Evolutionary conservation across 1,284 basidiomycete genomes (phyloP).

Genomic region (Trametes versicolor): DNA sequence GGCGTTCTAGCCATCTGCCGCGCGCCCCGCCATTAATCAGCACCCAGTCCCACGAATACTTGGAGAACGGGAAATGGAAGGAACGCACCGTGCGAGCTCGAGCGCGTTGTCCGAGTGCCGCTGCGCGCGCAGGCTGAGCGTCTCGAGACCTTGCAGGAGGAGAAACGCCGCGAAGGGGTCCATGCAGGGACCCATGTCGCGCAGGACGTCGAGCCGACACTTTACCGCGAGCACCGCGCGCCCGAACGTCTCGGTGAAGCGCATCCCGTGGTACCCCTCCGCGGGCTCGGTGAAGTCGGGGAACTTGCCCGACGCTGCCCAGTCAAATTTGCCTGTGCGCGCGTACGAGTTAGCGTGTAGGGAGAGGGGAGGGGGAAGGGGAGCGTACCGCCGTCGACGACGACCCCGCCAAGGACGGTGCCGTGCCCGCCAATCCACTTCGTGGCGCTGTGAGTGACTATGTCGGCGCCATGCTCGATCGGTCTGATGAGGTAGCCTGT

Average conservation of each 20-base stretch:
- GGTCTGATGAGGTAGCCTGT: conserved; percentile 78
- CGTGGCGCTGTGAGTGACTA: conserved; percentile 88
- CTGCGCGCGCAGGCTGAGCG: conserved; percentile 83
- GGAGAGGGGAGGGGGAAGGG: not conserved
- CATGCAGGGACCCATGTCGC: conserved; percentile 80
- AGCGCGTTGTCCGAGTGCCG: conserved; percentile 83
- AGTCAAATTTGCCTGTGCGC: conserved; percentile 82
- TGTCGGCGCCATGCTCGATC: conserved; percentile 82
- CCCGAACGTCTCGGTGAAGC: conserved; percentile 82
- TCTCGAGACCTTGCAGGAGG: conserved; percentile 87
- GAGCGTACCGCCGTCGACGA: conserved; percentile 74
- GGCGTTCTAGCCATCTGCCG: conserved; percentile 68
- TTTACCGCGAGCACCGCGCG: conserved; percentile 77
- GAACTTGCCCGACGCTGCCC: conserved; percentile 81
- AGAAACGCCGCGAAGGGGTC: conserved; percentile 90
- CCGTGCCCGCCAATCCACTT: conserved; percentile 95
- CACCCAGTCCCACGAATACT: not conserved
- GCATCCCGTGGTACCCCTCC: conserved; percentile 86
- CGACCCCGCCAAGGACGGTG: conserved; percentile 87
- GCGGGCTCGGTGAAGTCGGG: conserved; percentile 85
- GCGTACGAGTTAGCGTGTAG: not conserved
- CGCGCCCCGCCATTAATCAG: not conserved
- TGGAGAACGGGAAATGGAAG: not conserved
- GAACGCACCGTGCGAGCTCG: conserved; percentile 67
- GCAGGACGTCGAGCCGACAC: conserved; percentile 78